Evolutionary conservation across 441 rosid genomes (phyloP), one percentile per base, ranked within the genome.

Genomic region (Populus trichocarpa): DNA sequence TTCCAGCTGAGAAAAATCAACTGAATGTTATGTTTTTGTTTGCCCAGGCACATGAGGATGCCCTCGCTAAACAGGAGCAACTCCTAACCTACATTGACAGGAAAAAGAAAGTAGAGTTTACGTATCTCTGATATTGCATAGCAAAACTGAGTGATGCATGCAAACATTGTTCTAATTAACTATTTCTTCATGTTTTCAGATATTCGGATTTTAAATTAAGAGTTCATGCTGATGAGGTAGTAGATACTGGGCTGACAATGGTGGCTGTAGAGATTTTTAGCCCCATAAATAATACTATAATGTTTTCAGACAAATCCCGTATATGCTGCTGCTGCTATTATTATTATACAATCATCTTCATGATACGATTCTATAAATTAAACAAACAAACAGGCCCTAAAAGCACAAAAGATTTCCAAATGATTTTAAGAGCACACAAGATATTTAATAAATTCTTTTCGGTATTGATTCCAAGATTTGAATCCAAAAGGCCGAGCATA

Each of bases 41-140:
- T 9, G 32, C 18, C 70, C 83, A 95, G 97, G 89, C 93, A 77
- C 91, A 91, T 66, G 91, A 88, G 70, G 88, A 85, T 61, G 89
- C 95, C 35, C 81, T 89, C 14, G 72, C 76, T 26, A 84, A 80
- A 63, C 95, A 92, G 76, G 81, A 85, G 25, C 91, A 84, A 78
- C 90, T 95, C 69, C 76, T 86, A 46, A 88, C 81, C 64, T 88
- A 83, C 85, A 84, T 93, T 23, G 95, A 93, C 88, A 93, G 86
- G 83, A 92, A 84, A 91, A 83, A 83, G 88, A 77, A 71, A 74
- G 72, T 86, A 85, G 86, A 35, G 81, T 80, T 64, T 14, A 8
- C 26, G 6, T 14, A 32, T 11, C 61, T 46, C 8, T 42, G 12
- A 30, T 63, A 70, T 72, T 10, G 10, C 40, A 36, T 8, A 36